Percentiles rank a stretch among this genome's conserved stretches.
Evolutionary conservation across 495 filamentous ascomycete genomes (phyloP).

Genomic region (Hypoxylon perforatum): DNA sequence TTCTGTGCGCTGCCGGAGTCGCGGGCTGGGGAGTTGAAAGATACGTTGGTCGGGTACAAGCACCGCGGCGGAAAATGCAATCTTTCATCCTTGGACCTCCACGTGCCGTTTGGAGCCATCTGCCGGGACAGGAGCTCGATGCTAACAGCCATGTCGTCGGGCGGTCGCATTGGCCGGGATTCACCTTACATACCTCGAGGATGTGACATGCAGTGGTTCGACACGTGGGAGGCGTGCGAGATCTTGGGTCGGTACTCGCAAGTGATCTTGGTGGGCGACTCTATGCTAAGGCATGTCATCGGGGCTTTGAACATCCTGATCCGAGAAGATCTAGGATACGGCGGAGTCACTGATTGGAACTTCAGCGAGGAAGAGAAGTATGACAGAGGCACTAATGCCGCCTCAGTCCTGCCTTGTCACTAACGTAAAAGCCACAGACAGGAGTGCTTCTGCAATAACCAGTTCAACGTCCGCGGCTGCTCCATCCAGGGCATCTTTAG

Average conservation of each 20-base stretch:
- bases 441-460: slow-evolving; percentile 64
- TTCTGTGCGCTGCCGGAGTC: slow-evolving; percentile 13
- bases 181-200: slow-evolving; percentile 61
- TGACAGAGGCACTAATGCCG: slow-evolving; percentile 1
- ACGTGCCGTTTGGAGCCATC: slow-evolving; percentile 56
- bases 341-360: slow-evolving; percentile 66
- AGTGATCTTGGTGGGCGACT: slow-evolving; percentile 62
- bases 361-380: slow-evolving; percentile 61
- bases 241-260: slow-evolving; percentile 61
- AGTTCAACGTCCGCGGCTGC: slow-evolving; percentile 64
- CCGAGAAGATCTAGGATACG: slow-evolving; percentile 62
- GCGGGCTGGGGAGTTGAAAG: slow-evolving; percentile 26
- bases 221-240: slow-evolving; percentile 61
- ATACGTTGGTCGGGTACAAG: slow-evolving; percentile 39
- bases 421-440: slow-evolving; percentile 44
- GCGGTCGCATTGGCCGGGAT: slow-evolving; percentile 61
- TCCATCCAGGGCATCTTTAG: slow-evolving; percentile 65
- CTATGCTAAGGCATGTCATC: slow-evolving; percentile 65
- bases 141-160: slow-evolving; percentile 62
- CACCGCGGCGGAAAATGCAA: slow-evolving; percentile 52
- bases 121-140: slow-evolving; percentile 54
- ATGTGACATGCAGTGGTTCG: slow-evolving; percentile 65
- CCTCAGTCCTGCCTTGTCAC: background rate
- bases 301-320: slow-evolving; percentile 63
- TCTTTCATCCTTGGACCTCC: slow-evolving; percentile 62